These are phyloP conservation scores for Sporothrix euskadiensis DNA, from an alignment of 2,329 filamentous ascomycete genomes.

Conservation along the genomic window DNA sequence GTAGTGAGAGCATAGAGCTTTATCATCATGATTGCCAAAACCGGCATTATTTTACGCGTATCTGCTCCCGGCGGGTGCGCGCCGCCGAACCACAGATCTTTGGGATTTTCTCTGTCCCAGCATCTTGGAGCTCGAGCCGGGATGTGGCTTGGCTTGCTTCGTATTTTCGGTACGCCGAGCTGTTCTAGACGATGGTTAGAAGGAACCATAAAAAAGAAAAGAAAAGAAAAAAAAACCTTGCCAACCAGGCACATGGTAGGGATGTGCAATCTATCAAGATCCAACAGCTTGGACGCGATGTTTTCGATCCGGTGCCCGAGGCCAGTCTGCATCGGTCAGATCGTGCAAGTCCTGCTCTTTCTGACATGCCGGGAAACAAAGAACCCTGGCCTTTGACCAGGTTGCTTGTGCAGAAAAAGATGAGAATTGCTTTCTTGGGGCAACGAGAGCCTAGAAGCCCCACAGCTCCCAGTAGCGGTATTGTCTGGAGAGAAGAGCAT, in stretches of 20 bases:
- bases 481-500: background rate
- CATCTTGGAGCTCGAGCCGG: no score
- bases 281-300: background rate
- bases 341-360: conserved; percentile 3
- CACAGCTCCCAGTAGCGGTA: background rate
- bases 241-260: background rate
- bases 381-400: background rate
- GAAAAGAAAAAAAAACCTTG: background rate
- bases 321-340: background rate
- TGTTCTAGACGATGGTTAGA: background rate
- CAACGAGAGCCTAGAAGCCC: background rate
- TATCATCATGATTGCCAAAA: background rate
- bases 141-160: background rate
- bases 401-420: background rate
- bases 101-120: background rate
- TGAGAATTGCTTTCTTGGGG: background rate
- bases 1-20: no score
- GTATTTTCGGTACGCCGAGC: conserved; percentile 16
- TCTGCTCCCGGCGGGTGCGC: background rate
- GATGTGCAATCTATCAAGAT: conserved; percentile 12
- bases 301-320: background rate
- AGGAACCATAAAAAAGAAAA: background rate
- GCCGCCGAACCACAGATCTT: background rate
- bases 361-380: background rate
- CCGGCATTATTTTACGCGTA: background rate